Base-by-base conservation (phyloP, 2,329 filamentous ascomycete genomes). In the Botrytis porri region DNA sequence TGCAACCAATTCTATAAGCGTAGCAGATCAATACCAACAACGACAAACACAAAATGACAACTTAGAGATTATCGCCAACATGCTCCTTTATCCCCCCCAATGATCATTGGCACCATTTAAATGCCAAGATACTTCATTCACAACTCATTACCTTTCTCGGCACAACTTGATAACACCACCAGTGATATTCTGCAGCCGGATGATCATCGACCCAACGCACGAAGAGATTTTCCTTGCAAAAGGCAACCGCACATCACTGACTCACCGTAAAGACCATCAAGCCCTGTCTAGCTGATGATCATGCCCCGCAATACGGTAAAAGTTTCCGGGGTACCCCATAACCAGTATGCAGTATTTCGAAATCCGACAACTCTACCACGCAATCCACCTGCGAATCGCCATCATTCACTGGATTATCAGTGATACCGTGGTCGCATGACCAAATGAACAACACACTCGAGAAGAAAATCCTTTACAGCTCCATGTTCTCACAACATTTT, bases 211-310 rank as follows among this genome's bases (percentile, higher is more conserved):
- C 64, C 9, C 48, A 39, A 14, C 35, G 18, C 16, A 59, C 12
- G 48, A 69, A 57, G 65, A 57, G 48, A 69, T 41, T 57, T 69
- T 41, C 51, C 51, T 32, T 12, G 48, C 48, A 57, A 69, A 35
- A 20, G 65, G 37, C 8, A 12, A 59, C 35, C 25, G 35, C 16
- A 57, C 37, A 57, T 57, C 48, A 41, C 48, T 32, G 37, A 69
- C 65, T 43, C 48, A 29, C 35, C 16, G n/a, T 6, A 14, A 57
- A 20, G 25, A 35, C 12, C 18, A 67, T n/a, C 20, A n/a, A n/a
- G 64, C 35, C 48, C 43, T 35, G 41, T 65, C 37, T 57, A 32
- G 48, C 9, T 57, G 65, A 41, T 32, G 48, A 57, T 69, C 65
- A 41, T 69, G 65, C 64, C 51, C 65, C 37, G 37, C 25, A 39